Percentiles rank a stretch among this genome's conserved stretches.
These are phyloP conservation scores for Leccinum ochraceum DNA, from an alignment of 768 basidiomycete species.

Conservation along the genomic window DNA sequence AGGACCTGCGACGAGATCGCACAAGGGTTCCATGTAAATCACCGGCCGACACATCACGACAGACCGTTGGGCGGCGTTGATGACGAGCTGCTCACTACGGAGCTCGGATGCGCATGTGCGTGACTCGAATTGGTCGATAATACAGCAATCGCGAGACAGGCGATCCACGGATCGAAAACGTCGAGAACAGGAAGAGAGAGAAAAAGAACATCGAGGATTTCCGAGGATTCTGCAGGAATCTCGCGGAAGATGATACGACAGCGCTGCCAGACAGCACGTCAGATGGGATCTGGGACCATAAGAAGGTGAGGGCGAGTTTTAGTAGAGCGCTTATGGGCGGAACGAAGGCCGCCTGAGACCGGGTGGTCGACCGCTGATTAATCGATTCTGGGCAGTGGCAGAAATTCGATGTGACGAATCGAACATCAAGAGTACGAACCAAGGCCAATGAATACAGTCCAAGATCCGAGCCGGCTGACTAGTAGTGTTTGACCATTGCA, in stretches of 20 bases:
- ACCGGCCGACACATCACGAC: not conserved
- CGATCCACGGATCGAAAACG: slow-evolving; percentile 58
- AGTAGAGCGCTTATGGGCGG: slow-evolving; percentile 5
- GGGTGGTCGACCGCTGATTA: not conserved
- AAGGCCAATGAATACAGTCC: not conserved
- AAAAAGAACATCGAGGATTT: slow-evolving; percentile 43
- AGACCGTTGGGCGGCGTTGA: not conserved
- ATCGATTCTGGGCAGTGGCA: not conserved
- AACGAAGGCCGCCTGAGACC: slow-evolving; percentile 9
- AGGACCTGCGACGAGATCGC: not conserved
- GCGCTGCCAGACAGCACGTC: slow-evolving; percentile 37
- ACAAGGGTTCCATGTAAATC: not conserved
- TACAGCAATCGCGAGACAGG: slow-evolving; percentile 52
- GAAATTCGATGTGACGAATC: not conserved
- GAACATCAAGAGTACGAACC: not conserved
- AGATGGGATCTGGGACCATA: not conserved
- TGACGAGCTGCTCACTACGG: not conserved
- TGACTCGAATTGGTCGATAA: slow-evolving; percentile 48
- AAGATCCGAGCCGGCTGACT: not conserved
- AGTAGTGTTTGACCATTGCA: slow-evolving; percentile 3
- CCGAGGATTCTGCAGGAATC: slow-evolving; percentile 49
- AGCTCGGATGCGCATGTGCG: slow-evolving; percentile 44
- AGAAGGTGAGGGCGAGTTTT: not conserved
- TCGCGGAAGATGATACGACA: slow-evolving; percentile 55
- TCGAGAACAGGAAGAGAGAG: slow-evolving; percentile 37